A percentile compares a stretch with the other conserved stretches of the same genome.
Evolutionary conservation across 352 stramenopile species (phyloP).

Genomic region (Globisporangium emineosum): DNA sequence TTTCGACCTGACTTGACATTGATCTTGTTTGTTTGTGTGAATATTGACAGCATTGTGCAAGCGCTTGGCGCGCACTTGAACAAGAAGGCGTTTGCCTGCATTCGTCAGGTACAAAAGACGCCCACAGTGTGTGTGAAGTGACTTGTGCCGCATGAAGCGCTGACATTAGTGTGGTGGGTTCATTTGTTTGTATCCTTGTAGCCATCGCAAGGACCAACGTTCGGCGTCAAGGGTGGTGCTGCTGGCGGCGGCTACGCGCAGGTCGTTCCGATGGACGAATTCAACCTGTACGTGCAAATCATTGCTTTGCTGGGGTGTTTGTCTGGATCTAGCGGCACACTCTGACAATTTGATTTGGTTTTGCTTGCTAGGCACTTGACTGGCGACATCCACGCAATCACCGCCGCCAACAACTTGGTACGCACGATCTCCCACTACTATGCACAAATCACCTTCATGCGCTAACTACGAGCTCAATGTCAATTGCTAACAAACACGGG

Average conservation of each 20-base stretch:
- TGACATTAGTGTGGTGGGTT: conserved; percentile 15
- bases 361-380: conserved; percentile 93
- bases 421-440: conserved; percentile 1
- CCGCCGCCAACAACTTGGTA: conserved; percentile 96
- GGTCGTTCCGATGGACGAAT: conserved; percentile 96
- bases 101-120: conserved; percentile 84
- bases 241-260: conserved; percentile 92
- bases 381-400: conserved; percentile 98
- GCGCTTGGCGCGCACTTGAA: conserved; percentile 90
- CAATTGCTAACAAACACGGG: background rate
- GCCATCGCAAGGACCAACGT: conserved; percentile 96
- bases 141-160: background rate
- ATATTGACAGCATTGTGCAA: conserved; percentile 86
- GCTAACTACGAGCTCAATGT: background rate
- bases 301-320: conserved; percentile 81
- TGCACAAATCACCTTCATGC: background rate
- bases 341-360: background rate
- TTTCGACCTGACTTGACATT: conserved; percentile 12
- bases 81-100: conserved; percentile 96
- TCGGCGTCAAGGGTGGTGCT: conserved; percentile 96
- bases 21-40: conserved; percentile 59
- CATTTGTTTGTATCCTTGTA: conserved; percentile 37
- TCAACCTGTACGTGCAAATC: conserved; percentile 90
- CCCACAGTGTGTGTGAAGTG: conserved; percentile 27
- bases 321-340: background rate